Evolutionary conservation across 169 alveolate species (phyloP), one percentile per base, ranked within the genome.

Genomic region (Prorocentrum cordatum): DNA sequence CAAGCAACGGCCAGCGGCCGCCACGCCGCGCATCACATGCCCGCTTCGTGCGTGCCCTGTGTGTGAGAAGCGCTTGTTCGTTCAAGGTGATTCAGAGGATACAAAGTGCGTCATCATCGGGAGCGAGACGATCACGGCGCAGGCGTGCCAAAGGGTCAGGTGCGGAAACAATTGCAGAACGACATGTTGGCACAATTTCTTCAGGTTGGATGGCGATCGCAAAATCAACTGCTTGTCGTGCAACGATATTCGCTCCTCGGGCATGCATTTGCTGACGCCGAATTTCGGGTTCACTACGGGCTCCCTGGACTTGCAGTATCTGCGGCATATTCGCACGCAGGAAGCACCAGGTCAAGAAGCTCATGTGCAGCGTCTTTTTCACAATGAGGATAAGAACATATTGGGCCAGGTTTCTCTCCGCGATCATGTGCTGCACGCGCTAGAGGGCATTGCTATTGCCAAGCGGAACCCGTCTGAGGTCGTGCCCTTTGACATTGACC

Each of bases 311-410:
- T 18, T 35, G 79, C 24, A 29, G 22, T 67, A 36, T 35, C 10
- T 20, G 20, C 54, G 79, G 12, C n/a, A 35, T 2, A n/a, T 67
- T 18, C 58, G 79, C 4, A 58, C 59, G 24, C 32, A 67, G 54
- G 59, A 35, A 4, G 79, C 79, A 2, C 79, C 79, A n/a, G 59
- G 64, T 1, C 82, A 70, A 39, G 62, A 70, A 27, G n/a, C 42
- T 62, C 26, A 39, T 24, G 39, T 70, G 1, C 22, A 36, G 14
- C 9, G 6, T 2, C 22, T 70, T 39, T n/a, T n/a, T n/a, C 35
- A 67, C 1, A 2, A 24, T 12, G 18, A 6, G 3, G 35, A 32
- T 24, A n/a, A 2, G 7, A 26, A 26, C 26, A 18, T 26, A 16
- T 14, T 27, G n/a, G 31, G 20, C 7, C 7, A 64, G 4, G 22